phyloP scores from a whole-genome alignment of 2,329 filamentous ascomycete species.

The Colletotrichum orbiculare region DNA sequence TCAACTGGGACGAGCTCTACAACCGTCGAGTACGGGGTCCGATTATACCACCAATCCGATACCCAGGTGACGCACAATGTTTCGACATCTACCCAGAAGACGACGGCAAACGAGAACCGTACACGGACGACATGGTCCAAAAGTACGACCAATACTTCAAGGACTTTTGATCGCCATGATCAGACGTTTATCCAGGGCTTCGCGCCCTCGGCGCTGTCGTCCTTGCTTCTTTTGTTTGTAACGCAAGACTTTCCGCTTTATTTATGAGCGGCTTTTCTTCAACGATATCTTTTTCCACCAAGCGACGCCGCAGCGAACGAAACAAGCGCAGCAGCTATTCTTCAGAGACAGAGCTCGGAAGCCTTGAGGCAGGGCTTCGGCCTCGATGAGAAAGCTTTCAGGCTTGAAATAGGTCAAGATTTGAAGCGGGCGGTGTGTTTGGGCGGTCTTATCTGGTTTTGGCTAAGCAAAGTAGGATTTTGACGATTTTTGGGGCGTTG shows the following conservation, averaged over 20 bases:
- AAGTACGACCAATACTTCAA: slow-evolving; percentile 79
- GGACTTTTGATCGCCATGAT: slow-evolving; percentile 66
- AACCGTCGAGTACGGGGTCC: slow-evolving; percentile 73
- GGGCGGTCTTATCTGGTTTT: neutral
- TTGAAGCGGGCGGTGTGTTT: no score
- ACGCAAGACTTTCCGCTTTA: neutral
- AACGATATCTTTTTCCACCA: no score
- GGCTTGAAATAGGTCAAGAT: no score
- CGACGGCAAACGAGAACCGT: slow-evolving; percentile 71
- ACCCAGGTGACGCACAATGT: slow-evolving; percentile 80
- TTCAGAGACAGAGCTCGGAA: no score
- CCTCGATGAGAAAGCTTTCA: no score
- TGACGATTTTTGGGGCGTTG: neutral
- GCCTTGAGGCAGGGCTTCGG: no score
- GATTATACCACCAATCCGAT: slow-evolving; percentile 79
- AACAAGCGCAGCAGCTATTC: neutral
- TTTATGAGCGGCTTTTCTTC: no score
- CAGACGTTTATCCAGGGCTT: slow-evolving; percentile 13
- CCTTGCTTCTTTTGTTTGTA: neutral
- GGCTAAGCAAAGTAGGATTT: neutral
- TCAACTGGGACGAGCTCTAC: slow-evolving; percentile 80
- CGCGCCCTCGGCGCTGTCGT: slow-evolving; percentile 3
- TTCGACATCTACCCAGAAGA: slow-evolving; percentile 88
- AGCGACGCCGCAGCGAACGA: no score
- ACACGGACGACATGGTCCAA: slow-evolving; percentile 74